Evolutionary conservation across 371 early-diverging fungal species (phyloP).

Genomic region (Mucor circinelloides): DNA sequence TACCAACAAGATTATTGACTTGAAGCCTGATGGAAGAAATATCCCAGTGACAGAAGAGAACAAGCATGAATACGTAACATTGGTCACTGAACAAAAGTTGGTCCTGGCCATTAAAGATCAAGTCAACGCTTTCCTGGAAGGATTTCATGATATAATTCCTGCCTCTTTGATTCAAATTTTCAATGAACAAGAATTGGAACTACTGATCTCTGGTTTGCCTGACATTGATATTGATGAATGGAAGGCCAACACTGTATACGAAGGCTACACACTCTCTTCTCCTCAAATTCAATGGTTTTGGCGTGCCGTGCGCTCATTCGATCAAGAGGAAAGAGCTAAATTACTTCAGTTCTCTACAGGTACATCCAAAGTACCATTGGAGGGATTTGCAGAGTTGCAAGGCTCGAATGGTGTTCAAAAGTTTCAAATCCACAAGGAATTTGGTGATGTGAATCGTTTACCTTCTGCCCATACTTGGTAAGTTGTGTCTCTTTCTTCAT

Average conservation of each 20-base stretch:
- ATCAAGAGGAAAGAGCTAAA: constrained; percentile 97
- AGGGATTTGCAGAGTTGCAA: constrained; percentile 94
- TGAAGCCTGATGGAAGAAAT: constrained; percentile 90
- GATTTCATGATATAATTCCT: constrained; percentile 97
- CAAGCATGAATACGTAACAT: constrained; percentile 95
- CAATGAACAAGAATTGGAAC: constrained; percentile 98
- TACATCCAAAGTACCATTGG: constrained; percentile 97
- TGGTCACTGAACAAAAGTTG: constrained; percentile 90
- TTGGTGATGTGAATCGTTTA: constrained; percentile 82
- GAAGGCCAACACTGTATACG: constrained; percentile 97
- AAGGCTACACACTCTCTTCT: constrained; percentile 83
- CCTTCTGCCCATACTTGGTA: constrained; percentile 99
- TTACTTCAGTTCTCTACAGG: constrained; percentile 98
- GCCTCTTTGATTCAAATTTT: constrained; percentile 90
- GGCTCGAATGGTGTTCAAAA: constrained; percentile 95
- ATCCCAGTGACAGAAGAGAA: constrained; percentile 95
- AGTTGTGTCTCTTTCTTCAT: constrained; percentile 1
- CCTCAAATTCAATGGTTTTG: constrained; percentile 99
- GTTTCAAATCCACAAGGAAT: constrained; percentile 99
- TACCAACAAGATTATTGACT: constrained; percentile 78
- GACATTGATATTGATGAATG: constrained; percentile 99
- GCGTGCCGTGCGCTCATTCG: constrained; percentile 97
- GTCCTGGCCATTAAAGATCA: constrained; percentile 91
- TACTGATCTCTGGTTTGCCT: constrained; percentile 97
- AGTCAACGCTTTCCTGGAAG: constrained; percentile 90